phyloP scores from a whole-genome alignment of 805 yeast species.

The Starmera dryadoides region DNA sequence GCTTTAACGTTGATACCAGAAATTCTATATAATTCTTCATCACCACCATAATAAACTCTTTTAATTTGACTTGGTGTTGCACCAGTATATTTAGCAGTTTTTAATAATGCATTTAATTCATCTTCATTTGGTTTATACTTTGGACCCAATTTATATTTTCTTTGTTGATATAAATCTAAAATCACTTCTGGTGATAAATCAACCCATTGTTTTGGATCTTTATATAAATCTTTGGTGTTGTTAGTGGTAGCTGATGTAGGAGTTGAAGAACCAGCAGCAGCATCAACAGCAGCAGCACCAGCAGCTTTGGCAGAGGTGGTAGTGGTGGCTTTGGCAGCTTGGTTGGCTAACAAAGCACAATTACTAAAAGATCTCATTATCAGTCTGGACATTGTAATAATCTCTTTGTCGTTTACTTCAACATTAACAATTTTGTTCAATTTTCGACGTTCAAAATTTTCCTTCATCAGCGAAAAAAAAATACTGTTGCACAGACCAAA shows the following conservation, averaged over 20 bases:
- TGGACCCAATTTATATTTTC: conserved; percentile 48
- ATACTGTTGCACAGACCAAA: not conserved
- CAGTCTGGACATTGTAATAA: not conserved
- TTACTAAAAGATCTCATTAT: not conserved
- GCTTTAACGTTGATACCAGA: conserved; percentile 15
- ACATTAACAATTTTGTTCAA: not conserved
- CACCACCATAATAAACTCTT: conserved; percentile 33
- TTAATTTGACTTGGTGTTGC: conserved; percentile 25
- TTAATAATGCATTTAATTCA: conserved; percentile 50
- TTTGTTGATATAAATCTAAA: conserved; percentile 50
- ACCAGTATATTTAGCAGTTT: conserved; percentile 38
- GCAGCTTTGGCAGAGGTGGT: not conserved
- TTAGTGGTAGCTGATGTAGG: not conserved
- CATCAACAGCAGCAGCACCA: not conserved
- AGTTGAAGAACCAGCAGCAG: too few relatives aligned
- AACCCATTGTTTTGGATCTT: conserved; percentile 66
- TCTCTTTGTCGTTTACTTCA: too few relatives aligned
- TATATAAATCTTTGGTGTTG: conserved; percentile 28
- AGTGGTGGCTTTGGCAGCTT: not conserved
- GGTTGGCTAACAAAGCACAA: not conserved
- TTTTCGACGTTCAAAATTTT: not conserved
- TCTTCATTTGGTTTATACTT: conserved; percentile 39
- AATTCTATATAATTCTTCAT: conserved; percentile 33
- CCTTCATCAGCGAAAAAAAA: not conserved
- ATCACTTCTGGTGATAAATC: conserved; percentile 60